These are phyloP conservation scores for Evernia prunastri DNA, from an alignment of 495 filamentous ascomycete genomes.

Conservation along the genomic window DNA sequence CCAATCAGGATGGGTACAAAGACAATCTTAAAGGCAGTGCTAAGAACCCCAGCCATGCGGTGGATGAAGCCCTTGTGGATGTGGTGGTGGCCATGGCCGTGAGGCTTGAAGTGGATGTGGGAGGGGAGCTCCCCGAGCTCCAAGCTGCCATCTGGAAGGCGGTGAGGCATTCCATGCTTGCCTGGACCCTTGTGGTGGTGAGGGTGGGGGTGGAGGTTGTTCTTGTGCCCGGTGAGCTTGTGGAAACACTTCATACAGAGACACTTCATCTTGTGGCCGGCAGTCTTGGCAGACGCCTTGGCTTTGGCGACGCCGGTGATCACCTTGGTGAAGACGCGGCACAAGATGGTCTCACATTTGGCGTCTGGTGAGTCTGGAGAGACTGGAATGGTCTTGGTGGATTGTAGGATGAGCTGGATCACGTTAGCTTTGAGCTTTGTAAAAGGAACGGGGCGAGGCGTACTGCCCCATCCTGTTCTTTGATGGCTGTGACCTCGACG, in stretches of 20 bases:
- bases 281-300: conserved; percentile 21
- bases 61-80: conserved; percentile 35
- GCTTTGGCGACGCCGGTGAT: conserved; percentile 20
- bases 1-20: conserved; percentile 49
- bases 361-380: conserved; percentile 21
- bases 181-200: conserved; percentile 6
- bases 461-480: conserved; percentile 32
- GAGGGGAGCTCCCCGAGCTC: conserved; percentile 26
- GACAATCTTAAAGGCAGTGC: conserved; percentile 33
- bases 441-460: neutral
- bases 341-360: conserved; percentile 26
- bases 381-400: conserved; percentile 18
- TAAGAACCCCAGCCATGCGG: conserved; percentile 15
- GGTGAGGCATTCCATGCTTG: conserved; percentile 16
- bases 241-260: conserved; percentile 27
- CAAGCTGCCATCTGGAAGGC: conserved; percentile 17
- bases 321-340: conserved; percentile 27
- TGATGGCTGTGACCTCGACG: conserved; percentile 40
- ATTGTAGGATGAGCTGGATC: conserved; percentile 16
- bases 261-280: conserved; percentile 25
- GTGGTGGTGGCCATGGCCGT: conserved; percentile 27
- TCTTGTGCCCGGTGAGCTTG: conserved; percentile 13
- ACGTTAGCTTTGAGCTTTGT: neutral
- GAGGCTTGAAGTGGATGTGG: conserved; percentile 30
- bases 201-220: conserved; percentile 14